Conservation (phyloP, 345 rosid species). For the Populus pruinosa region DNA sequence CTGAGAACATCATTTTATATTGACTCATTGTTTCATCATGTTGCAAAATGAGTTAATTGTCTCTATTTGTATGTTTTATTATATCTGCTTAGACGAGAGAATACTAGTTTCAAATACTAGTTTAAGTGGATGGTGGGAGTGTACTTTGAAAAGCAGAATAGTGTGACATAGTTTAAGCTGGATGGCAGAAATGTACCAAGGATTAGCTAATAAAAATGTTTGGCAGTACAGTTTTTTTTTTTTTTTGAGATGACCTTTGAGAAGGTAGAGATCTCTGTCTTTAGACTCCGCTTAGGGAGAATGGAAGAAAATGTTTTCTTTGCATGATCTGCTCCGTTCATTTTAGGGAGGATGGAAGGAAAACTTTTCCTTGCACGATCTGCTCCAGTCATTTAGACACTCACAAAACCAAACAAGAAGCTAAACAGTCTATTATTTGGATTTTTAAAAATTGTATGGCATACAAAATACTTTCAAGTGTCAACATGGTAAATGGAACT, state of each 20-base stretch:
- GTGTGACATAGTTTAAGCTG: too few species aligned
- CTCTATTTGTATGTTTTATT: neutral
- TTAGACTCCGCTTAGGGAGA: neutral
- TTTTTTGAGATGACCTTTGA: neutral
- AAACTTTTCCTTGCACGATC: neutral
- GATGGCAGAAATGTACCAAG: too few species aligned
- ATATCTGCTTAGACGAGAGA: neutral
- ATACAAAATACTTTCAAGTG: neutral
- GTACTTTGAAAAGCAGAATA: neutral
- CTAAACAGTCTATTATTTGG: neutral
- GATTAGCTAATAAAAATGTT: neutral
- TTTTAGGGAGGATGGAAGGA: neutral
- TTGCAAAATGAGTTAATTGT: neutral
- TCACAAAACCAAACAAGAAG: neutral
- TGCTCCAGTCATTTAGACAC: neutral
- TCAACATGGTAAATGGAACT: neutral
- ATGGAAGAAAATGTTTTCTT: neutral
- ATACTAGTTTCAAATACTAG: neutral
- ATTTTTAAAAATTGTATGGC: neutral
- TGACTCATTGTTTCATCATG: neutral
- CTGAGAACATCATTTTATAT: neutral
- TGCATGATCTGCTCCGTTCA: neutral
- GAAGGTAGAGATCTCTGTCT: neutral
- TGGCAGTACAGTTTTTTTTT: neutral
- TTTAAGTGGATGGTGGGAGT: neutral